Evolutionary conservation across 1,284 basidiomycete species (phyloP).

Genomic region (Meripilus lineatus): DNA sequence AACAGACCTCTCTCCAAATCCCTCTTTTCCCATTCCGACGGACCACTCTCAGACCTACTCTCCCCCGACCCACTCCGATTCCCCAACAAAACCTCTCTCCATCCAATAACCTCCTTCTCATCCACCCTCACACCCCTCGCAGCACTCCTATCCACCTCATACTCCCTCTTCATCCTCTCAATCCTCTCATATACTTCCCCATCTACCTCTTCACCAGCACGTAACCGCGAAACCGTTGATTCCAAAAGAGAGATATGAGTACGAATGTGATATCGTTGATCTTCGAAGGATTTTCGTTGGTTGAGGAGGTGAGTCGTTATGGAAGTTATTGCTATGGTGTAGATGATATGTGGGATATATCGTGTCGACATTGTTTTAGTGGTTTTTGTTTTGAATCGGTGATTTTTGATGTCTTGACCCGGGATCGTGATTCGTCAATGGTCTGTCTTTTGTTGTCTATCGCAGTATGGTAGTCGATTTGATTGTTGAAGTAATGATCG

Average conservation of each 20-base stretch:
- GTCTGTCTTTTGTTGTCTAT: too few relatives aligned
- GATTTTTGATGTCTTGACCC: too few relatives aligned
- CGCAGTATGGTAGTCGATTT: too few relatives aligned
- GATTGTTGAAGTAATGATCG: too few relatives aligned
- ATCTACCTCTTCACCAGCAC: conserved; percentile 33
- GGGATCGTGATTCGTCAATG: too few relatives aligned
- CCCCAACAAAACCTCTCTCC: conserved; percentile 30
- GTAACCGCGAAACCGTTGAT: conserved; percentile 44
- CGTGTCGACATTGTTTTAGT: conserved; percentile 17
- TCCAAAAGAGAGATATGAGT: conserved; percentile 59
- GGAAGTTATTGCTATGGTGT: conserved; percentile 55
- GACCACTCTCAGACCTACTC: conserved; percentile 15
- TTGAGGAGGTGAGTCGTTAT: conserved; percentile 57
- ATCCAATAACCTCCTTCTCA: conserved; percentile 21
- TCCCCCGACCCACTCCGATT: conserved; percentile 11
- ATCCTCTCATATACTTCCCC: not conserved
- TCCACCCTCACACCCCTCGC: conserved; percentile 13
- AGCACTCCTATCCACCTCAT: conserved; percentile 11
- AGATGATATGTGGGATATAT: conserved; percentile 49
- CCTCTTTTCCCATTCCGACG: conserved; percentile 22
- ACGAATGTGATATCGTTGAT: conserved; percentile 42
- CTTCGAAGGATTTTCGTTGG: conserved; percentile 41
- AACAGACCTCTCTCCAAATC: conserved; percentile 28
- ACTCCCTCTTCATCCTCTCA: conserved; percentile 24
- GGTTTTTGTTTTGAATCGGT: too few relatives aligned